Base-by-base conservation (phyloP, 176 grass and related monocot genomes). In the Musa itinerans region DNA sequence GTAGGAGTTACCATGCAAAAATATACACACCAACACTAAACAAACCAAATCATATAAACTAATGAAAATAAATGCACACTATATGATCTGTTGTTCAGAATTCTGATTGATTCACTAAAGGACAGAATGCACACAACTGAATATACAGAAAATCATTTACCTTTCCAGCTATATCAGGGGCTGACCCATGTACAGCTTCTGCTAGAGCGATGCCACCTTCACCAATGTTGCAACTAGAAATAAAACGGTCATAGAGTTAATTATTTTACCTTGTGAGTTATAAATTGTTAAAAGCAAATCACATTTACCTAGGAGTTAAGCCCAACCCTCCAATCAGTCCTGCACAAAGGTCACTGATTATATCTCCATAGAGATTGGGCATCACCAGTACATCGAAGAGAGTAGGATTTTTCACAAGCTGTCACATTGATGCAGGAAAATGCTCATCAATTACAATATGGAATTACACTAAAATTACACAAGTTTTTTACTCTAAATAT, bases 341-440 rank as follows among this genome's bases (percentile, higher is more conserved):
- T 67, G 95, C 95, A 87, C 90, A 98, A 20, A 98, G 95, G 76
- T 93, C 95, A 11, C 95, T 98, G 76, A 98, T 98, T 80, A 98
- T 98, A 67, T 98, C 95, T 76, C 95, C 95, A 73, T 98, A 98
- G 23, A 98, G 82, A 85, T 98, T 98, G 75, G 95, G 95, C 95
- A 98, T 98, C 71, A 98, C 95, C 34, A 98, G 66, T 10, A 93
- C 95, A 89, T 98, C 95, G 80, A 98, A 98, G 7, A 91, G 82
- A 71, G 75, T 59, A 56, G 90, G 95, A 67, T 98, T 98, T 78
- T 98, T 98, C 64, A 98, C 95, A 25, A 93, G 89, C 90, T 93
- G 86, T 76, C 85, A 79, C 50, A 67, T 50, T n/a, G 2, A 70
- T 43, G 34, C 34, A 43, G 34, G 34, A 43, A 43, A 43, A 43